Evolutionary conservation across 768 basidiomycete genomes (phyloP).

Genomic region (Psilocybe cubensis): DNA sequence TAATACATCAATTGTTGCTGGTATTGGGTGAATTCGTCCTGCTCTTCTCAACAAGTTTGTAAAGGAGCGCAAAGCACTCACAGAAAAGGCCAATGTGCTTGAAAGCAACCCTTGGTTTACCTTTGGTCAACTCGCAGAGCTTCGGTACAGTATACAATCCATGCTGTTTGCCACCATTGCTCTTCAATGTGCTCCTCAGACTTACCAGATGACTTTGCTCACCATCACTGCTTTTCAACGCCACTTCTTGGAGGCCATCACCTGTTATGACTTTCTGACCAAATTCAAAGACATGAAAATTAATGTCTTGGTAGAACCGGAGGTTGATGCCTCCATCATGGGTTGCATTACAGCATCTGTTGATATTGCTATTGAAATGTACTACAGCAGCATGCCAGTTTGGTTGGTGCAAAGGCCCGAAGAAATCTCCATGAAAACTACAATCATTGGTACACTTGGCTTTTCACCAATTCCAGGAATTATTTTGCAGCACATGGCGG

Average conservation of each 20-base stretch:
- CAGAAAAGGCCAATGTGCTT: not conserved
- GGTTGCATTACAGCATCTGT: not conserved
- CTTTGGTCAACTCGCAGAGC: not conserved
- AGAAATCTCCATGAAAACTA: not conserved
- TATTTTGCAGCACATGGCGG: not conserved
- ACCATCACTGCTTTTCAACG: conserved; percentile 8
- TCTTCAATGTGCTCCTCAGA: not conserved
- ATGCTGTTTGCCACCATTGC: not conserved
- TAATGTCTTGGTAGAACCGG: not conserved
- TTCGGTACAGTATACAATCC: not conserved
- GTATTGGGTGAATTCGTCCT: not conserved
- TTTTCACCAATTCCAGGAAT: not conserved
- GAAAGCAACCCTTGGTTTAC: not conserved
- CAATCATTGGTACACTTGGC: not conserved
- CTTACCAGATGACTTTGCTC: not conserved
- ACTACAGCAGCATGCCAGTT: not conserved
- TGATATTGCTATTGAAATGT: not conserved
- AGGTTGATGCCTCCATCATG: not conserved
- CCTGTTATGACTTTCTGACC: conserved; percentile 1
- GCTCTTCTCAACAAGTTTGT: not conserved
- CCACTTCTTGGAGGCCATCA: not conserved
- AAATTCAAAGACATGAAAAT: not conserved
- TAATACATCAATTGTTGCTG: not conserved
- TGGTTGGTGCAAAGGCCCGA: not conserved
- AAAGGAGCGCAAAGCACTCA: not conserved